These are phyloP conservation scores for Neurospora tetraspora DNA, from an alignment of 495 filamentous ascomycete genomes.

Conservation along the genomic window DNA sequence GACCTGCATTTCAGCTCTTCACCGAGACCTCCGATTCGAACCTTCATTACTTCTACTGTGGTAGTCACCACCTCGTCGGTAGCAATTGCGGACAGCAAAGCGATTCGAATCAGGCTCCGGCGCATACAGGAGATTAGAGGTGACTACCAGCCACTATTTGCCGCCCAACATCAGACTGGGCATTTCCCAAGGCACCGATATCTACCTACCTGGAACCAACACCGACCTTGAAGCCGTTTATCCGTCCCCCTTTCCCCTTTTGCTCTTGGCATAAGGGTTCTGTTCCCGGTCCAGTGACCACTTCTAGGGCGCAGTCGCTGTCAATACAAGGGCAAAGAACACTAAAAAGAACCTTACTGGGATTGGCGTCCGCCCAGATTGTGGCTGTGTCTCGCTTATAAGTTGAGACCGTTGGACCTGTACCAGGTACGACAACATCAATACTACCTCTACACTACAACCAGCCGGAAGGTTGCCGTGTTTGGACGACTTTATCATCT, in stretches of 20 bases:
- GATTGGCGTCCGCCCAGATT: too few relatives aligned
- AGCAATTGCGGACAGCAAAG: not conserved
- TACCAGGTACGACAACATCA: not conserved
- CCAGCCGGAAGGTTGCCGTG: not conserved
- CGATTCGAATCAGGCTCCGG: not conserved
- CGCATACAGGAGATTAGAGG: not conserved
- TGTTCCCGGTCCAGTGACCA: not conserved
- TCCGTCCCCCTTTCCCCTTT: too few relatives aligned
- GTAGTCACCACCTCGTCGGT: not conserved
- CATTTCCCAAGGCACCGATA: not conserved
- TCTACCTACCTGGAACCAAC: not conserved
- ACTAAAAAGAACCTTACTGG: not conserved
- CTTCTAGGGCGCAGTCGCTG: not conserved
- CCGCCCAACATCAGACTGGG: not conserved
- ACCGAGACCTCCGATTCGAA: not conserved
- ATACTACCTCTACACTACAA: not conserved
- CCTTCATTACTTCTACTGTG: not conserved
- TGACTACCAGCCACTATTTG: not conserved
- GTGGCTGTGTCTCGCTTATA: not conserved
- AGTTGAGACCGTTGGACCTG: not conserved
- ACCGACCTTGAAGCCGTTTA: not conserved
- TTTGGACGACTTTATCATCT: not conserved
- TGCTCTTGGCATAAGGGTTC: not conserved
- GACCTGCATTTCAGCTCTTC: not conserved
- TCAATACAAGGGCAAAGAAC: not conserved